Evolutionary conservation across 352 stramenopile species (phyloP).

Genomic region (Phytophthora europaea): DNA sequence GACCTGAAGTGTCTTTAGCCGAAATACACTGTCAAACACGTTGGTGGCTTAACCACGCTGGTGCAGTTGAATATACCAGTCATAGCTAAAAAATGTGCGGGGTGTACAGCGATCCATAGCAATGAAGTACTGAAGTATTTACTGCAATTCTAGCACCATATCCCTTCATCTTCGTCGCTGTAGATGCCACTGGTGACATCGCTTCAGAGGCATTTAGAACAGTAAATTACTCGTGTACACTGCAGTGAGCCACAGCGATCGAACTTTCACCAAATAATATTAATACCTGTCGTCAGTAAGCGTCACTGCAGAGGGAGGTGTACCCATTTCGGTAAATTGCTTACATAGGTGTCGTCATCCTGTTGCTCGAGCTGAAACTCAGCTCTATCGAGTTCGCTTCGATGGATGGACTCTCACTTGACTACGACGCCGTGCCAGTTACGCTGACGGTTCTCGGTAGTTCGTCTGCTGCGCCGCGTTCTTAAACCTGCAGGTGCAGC

Average conservation of each 20-base stretch:
- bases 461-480: slow-evolving; percentile 38
- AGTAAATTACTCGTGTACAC: neutral
- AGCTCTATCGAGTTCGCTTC: neutral
- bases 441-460: neutral
- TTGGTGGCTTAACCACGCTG: neutral
- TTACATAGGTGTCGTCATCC: too few relatives aligned
- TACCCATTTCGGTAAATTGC: too few relatives aligned
- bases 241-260: neutral
- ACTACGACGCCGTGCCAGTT: neutral
- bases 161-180: neutral
- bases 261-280: neutral
- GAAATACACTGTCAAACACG: too few relatives aligned
- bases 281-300: too few relatives aligned
- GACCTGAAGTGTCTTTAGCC: too few relatives aligned
- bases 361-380: too few relatives aligned
- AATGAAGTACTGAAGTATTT: neutral
- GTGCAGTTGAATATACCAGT: neutral
- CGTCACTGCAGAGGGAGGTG: too few relatives aligned
- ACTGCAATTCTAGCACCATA: too few relatives aligned
- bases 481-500: slow-evolving; percentile 48
- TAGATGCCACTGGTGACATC: neutral
- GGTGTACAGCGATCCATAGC: neutral
- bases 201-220: neutral
- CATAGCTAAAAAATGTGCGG: neutral
- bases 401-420: too few relatives aligned